These are phyloP conservation scores for Saccharomyces pastorianus DNA, from an alignment of 1,139 yeast genomes.

Conservation along the genomic window DNA sequence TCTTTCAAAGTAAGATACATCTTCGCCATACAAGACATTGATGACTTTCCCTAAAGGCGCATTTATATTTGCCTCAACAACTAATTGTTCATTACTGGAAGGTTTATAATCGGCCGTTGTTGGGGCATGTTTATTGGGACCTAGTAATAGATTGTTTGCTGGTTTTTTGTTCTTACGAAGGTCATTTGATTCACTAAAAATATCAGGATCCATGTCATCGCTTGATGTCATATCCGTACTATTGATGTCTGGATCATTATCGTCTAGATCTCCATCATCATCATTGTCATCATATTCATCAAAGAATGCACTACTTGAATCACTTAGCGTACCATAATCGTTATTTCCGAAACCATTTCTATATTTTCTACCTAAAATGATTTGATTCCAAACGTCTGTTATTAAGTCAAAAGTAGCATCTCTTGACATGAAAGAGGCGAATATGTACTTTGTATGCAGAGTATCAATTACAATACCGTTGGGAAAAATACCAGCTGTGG, in stretches of 20 bases:
- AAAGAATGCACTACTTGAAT: constrained; percentile 8
- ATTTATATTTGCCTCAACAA: constrained; percentile 50
- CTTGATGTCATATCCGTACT: constrained; percentile 27
- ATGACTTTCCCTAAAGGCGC: constrained; percentile 81
- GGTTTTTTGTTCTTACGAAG: constrained; percentile 4
- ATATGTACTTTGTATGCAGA: too few species aligned
- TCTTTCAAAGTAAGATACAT: constrained; percentile 45
- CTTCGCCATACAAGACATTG: constrained; percentile 62
- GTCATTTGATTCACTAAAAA: constrained; percentile 4
- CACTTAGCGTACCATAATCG: constrained; percentile 11
- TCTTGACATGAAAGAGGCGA: too few species aligned
- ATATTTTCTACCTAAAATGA: constrained; percentile 17
- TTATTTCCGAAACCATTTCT: constrained; percentile 18
- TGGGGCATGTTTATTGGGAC: constrained; percentile 45
- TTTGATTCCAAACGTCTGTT: too few species aligned
- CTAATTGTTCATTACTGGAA: constrained; percentile 51
- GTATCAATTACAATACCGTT: too few species aligned
- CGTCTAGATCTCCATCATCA: not conserved
- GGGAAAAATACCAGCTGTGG: too few species aligned
- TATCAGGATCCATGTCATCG: constrained; percentile 22
- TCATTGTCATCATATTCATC: constrained; percentile 4
- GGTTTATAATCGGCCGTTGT: constrained; percentile 46
- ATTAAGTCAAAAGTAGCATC: too few species aligned
- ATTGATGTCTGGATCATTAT: constrained; percentile 3
- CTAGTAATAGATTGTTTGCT: constrained; percentile 9